Conservation (phyloP, 176 grass and related monocot genomes). For the Triticum urartu region DNA sequence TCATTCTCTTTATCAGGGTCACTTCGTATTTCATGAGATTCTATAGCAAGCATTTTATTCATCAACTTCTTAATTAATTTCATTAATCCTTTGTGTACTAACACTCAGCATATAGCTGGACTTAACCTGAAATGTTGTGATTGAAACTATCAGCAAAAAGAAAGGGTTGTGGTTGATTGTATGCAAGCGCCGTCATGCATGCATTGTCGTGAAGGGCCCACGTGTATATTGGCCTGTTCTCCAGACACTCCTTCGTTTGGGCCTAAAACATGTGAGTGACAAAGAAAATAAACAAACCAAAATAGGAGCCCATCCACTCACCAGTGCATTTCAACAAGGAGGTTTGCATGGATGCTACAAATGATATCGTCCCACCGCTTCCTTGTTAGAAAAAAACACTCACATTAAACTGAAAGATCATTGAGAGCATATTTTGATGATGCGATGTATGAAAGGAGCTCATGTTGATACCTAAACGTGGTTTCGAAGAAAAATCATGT, state of each 20-base stretch:
- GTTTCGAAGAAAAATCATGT: not conserved
- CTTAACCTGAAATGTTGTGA: not conserved
- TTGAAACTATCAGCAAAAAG: not conserved
- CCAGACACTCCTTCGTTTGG: not conserved
- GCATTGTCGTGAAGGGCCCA: not conserved
- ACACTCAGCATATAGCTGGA: conserved; percentile 22
- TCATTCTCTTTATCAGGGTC: not conserved
- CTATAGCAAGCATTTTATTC: not conserved
- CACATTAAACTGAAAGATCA: not conserved
- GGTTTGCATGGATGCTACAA: not conserved
- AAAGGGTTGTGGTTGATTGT: not conserved
- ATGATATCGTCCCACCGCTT: not conserved
- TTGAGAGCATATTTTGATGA: not conserved
- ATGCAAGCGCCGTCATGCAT: not conserved
- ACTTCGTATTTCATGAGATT: not conserved
- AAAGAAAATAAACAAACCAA: not conserved
- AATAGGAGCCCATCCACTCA: not conserved
- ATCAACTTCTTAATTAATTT: not conserved
- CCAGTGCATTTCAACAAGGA: not conserved
- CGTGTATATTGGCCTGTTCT: not conserved
- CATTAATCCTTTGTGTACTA: not conserved
- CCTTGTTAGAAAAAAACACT: not conserved
- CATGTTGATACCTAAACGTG: not conserved
- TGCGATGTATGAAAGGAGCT: not conserved
- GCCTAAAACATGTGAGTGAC: not conserved